phyloP scores from a whole-genome alignment of 371 early-diverging fungal genomes.

The Apophysomyces trapeziformis region DNA sequence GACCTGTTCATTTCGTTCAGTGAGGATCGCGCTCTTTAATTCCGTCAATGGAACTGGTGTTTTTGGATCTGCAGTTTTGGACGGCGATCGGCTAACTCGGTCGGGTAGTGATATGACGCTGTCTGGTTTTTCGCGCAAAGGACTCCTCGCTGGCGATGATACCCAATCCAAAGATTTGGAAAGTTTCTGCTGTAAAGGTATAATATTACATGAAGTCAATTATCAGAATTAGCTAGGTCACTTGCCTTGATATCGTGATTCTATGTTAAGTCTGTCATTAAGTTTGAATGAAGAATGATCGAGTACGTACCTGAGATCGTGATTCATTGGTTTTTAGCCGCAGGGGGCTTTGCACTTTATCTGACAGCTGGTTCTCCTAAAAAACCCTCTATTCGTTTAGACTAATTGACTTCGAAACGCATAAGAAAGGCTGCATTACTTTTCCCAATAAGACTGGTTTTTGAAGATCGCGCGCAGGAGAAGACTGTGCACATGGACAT shows the following conservation, averaged over 20 bases:
- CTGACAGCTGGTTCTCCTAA: background rate
- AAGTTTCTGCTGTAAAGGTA: background rate
- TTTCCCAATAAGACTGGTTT: conserved; percentile 1
- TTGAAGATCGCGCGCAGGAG: conserved; percentile 6
- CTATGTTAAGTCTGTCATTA: background rate
- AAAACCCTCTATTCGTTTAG: background rate
- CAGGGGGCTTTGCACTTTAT: background rate
- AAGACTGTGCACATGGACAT: background rate
- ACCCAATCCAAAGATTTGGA: background rate
- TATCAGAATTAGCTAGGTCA: background rate
- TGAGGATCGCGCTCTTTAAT: background rate
- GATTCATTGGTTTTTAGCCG: background rate
- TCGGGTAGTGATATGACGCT: conserved; percentile 6
- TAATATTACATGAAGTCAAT: background rate
- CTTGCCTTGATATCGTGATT: conserved; percentile 4
- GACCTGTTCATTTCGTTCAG: background rate
- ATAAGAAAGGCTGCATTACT: background rate
- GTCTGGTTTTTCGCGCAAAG: conserved; percentile 3
- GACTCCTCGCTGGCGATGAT: conserved; percentile 5
- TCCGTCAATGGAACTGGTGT: conserved; percentile 3
- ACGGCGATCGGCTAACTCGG: background rate
- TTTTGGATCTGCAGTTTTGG: background rate
- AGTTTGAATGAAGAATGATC: background rate
- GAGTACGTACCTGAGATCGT: background rate
- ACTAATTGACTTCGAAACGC: background rate